A percentile compares a stretch with the other conserved stretches of the same genome.
These are phyloP conservation scores for Fonsecaea multimorphosa DNA, from an alignment of 2,329 filamentous ascomycete species.

Conservation along the genomic window DNA sequence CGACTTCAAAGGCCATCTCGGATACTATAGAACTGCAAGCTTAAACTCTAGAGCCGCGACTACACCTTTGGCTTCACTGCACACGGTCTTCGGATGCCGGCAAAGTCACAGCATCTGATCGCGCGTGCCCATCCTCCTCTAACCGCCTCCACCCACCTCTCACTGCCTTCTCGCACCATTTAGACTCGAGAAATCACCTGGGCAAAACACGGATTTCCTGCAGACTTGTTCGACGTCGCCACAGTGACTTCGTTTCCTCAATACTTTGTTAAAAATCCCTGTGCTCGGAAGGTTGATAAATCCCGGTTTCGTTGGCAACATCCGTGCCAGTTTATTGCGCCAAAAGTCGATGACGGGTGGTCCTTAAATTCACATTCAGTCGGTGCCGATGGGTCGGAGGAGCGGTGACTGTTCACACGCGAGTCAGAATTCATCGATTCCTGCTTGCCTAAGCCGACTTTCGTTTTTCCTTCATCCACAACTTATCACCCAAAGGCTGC, in stretches of 20 bases:
- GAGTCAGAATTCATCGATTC: neutral
- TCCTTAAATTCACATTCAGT: neutral
- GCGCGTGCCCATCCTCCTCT: neutral
- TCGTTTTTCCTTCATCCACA: neutral
- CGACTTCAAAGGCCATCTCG: neutral
- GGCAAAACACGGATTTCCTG: neutral
- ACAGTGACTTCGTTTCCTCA: neutral
- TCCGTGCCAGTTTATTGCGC: neutral
- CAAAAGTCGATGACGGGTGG: neutral
- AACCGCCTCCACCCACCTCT: neutral
- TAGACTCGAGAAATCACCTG: neutral
- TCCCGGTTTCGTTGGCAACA: neutral
- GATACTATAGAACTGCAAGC: neutral
- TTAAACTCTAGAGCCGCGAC: neutral
- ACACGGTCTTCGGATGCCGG: neutral
- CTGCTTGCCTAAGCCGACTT: neutral
- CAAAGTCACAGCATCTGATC: neutral
- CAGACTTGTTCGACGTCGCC: neutral
- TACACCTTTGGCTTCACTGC: neutral
- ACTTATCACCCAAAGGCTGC: neutral
- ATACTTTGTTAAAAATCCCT: no score
- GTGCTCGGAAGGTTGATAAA: neutral
- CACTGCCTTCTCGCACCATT: neutral
- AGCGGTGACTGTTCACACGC: neutral
- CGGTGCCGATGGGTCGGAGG: neutral